Base-by-base conservation (phyloP, 148 eudicot species). In the Drosera capensis region DNA sequence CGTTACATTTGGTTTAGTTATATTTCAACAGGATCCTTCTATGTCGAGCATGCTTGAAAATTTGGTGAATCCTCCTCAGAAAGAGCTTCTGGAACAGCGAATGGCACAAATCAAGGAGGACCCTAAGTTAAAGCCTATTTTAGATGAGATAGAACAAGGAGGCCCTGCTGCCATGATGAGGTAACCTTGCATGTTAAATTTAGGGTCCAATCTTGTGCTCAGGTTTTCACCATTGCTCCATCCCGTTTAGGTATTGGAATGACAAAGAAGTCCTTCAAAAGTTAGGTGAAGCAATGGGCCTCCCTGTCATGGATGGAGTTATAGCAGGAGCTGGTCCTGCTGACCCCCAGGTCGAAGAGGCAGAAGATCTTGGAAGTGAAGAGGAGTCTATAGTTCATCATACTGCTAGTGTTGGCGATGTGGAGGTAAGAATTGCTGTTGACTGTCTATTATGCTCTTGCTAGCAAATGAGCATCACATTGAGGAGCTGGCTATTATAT, bases 81-180 rank as follows among this genome's bases (percentile, higher is more conserved):
- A 64, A 62, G 85, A 76, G 29, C 71, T 69, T 60, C 72, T 90
- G 46, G 95, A 83, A 72, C 87, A 80, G 62, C 67, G 99, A 48
- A 80, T 84, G 95, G 59, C 87, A 17, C 81, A 63, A 31, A 65
- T 90, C 57, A 90, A 85, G 57, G 95, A 81, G 18, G 99, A 90
- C 67, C 99, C 95, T 34, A 46, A 93, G n/a, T 49, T 90, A 72
- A 84, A 84, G 58, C 95, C 95, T 39, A 80, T 90, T 49, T 55
- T 90, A 42, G 94, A 90, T 12, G 99, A 90, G 75, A 90, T 90
- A 34, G 99, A 84, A 70, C 63, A 46, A 26, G 99, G 99, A 25
- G 99, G 99, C 42, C 93, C 99, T 19, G 72, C 95, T 65, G 99
- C 99, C 53, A 90, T 90, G 99, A 90, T 90, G 99, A 80, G 88